Evolutionary conservation across 2,329 filamentous ascomycete species (phyloP).

Genomic region (Tolypocladium inflatum): DNA sequence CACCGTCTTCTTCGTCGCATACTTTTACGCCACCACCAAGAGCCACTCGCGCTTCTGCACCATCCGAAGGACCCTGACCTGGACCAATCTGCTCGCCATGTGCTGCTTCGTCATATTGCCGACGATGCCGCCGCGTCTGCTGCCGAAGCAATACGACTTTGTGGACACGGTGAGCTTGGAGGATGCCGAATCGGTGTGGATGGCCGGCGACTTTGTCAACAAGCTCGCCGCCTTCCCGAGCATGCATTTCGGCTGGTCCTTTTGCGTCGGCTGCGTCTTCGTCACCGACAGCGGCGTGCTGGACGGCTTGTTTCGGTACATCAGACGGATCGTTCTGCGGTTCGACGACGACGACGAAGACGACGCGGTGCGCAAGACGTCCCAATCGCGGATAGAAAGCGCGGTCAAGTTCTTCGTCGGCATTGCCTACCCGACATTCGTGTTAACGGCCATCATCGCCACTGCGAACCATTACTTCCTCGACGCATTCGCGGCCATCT

Average conservation of each 20-base stretch:
- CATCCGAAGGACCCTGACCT: slow-evolving; percentile 38
- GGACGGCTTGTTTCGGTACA: slow-evolving; percentile 17
- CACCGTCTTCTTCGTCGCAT: slow-evolving; percentile 58
- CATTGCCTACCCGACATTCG: slow-evolving; percentile 53
- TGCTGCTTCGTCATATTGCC: slow-evolving; percentile 53
- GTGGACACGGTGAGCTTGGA: slow-evolving; percentile 49
- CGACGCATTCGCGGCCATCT: slow-evolving; percentile 58
- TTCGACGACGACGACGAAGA: neutral
- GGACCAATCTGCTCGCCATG: slow-evolving; percentile 53
- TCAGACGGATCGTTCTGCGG: neutral
- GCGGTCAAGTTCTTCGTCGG: slow-evolving; percentile 35
- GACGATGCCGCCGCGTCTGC: slow-evolving; percentile 53
- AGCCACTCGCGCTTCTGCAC: slow-evolving; percentile 41
- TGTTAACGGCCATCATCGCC: slow-evolving; percentile 58
- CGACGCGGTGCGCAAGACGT: neutral
- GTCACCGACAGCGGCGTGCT: slow-evolving; percentile 41
- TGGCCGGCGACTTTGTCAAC: slow-evolving; percentile 46
- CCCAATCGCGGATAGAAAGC: slow-evolving; percentile 22
- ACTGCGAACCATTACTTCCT: slow-evolving; percentile 68
- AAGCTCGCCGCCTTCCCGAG: slow-evolving; percentile 48
- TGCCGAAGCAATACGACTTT: slow-evolving; percentile 52
- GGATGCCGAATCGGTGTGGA: slow-evolving; percentile 54
- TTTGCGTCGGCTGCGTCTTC: slow-evolving; percentile 41
- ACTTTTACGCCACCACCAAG: slow-evolving; percentile 63
- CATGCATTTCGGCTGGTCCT: slow-evolving; percentile 47